A percentile compares a stretch with the other conserved stretches of the same genome.
phyloP scores from a whole-genome alignment of 2,329 filamentous ascomycete genomes.

The Cytospora mali region DNA sequence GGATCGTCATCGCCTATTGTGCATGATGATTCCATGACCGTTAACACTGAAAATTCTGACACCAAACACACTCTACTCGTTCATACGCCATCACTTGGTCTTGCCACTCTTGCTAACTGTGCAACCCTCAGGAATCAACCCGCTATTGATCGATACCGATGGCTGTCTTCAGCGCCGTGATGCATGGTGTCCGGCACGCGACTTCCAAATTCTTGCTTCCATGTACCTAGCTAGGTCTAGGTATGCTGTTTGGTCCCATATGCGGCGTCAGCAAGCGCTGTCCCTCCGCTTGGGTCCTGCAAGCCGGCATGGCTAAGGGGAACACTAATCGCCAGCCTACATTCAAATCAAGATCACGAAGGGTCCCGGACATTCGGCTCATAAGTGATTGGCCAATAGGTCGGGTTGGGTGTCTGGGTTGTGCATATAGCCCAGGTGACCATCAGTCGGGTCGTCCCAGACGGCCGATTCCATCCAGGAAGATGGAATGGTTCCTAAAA shows the following conservation, averaged over 20 bases:
- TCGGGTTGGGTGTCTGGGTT: no score
- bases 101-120: constrained; percentile 3
- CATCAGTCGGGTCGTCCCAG: no score
- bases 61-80: background rate
- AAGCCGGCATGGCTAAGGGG: background rate
- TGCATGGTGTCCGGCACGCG: background rate
- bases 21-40: constrained; percentile 26
- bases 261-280: background rate
- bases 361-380: background rate
- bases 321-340: background rate
- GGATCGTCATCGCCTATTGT: constrained; percentile 28
- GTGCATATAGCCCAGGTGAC: background rate
- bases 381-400: background rate
- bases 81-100: background rate
- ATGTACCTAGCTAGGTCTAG: background rate
- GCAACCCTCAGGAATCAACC: background rate
- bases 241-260: background rate
- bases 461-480: no score
- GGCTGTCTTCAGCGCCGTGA: background rate
- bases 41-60: constrained; percentile 30
- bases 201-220: background rate
- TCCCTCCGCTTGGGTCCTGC: background rate
- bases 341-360: background rate
- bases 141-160: background rate
- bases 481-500: no score